Conservation (phyloP, 2,329 filamentous ascomycete species). For the Colletotrichum caudatum region DNA sequence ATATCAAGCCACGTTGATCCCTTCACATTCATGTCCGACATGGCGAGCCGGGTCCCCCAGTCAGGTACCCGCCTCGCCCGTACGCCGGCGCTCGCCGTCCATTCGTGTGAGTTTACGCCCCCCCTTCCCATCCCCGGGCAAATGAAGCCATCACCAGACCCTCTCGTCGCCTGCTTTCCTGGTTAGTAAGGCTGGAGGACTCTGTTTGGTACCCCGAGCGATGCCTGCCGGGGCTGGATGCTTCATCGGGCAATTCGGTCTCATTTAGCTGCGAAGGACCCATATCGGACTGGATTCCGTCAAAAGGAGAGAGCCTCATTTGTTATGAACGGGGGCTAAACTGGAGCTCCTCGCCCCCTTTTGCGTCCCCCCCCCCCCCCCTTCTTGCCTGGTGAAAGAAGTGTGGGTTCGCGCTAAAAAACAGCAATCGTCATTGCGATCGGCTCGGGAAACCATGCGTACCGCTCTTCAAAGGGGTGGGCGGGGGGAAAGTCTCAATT, state of each 20-base stretch:
- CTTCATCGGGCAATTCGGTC: neutral
- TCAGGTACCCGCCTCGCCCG: slow-evolving; percentile 21
- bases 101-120: too few species aligned
- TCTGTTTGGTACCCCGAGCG: neutral
- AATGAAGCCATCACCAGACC: slow-evolving; percentile 10
- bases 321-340: neutral
- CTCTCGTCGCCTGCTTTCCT: neutral
- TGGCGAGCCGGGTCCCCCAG: neutral
- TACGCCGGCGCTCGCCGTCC: neutral
- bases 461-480: slow-evolving; percentile 8
- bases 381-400: neutral
- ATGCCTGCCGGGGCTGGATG: neutral
- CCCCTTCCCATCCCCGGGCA: too few species aligned
- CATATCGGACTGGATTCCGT: slow-evolving; percentile 6
- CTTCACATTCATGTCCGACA: neutral
- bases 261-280: neutral
- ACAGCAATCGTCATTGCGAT: slow-evolving; percentile 37
- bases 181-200: slow-evolving; percentile 7
- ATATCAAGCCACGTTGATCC: slow-evolving; percentile 30
- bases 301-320: neutral
- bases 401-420: neutral
- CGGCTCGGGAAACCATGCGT: slow-evolving; percentile 32
- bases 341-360: neutral
- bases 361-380: neutral
- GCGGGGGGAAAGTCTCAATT: neutral